Evolutionary conservation across 2,329 filamentous ascomycete genomes (phyloP).

Genomic region (Macrophomina phaseolina): DNA sequence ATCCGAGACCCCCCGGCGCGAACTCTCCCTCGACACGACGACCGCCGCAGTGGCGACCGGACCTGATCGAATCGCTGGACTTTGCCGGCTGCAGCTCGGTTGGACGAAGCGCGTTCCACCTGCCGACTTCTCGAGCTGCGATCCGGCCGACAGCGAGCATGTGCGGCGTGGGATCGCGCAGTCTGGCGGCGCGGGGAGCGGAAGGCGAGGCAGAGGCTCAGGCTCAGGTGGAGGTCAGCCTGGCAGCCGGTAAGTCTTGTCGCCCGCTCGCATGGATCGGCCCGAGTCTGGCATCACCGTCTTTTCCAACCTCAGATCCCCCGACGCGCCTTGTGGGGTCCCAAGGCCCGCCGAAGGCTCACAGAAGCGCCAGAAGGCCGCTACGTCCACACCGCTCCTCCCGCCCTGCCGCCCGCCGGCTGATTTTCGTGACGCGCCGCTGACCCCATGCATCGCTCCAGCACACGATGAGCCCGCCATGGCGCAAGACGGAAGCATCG

Average conservation of each 20-base stretch:
- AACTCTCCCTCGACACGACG: background rate
- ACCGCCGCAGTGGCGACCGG: constrained; percentile 21
- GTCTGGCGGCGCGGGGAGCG: constrained; percentile 3
- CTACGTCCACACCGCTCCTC: constrained; percentile 21
- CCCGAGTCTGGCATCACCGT: constrained; percentile 23
- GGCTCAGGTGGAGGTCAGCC: background rate
- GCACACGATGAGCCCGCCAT: constrained; percentile 33
- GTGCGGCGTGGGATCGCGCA: constrained; percentile 21
- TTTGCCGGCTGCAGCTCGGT: constrained; percentile 27
- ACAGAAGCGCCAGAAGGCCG: constrained; percentile 17
- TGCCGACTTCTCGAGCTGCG: background rate
- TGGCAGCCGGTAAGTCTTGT: constrained; percentile 4
- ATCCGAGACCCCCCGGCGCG: background rate
- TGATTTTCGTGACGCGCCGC: constrained; percentile 17
- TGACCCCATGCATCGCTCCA: background rate
- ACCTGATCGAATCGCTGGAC: constrained; percentile 23
- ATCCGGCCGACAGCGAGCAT: background rate
- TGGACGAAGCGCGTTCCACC: constrained; percentile 22
- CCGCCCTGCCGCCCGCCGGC: constrained; percentile 1
- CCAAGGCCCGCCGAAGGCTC: constrained; percentile 13
- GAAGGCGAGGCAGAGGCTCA: too few relatives aligned
- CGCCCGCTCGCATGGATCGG: background rate
- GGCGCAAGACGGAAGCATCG: constrained; percentile 31
- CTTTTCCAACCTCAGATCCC: constrained; percentile 24
- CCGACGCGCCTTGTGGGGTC: constrained; percentile 23